Evolutionary conservation across 345 rosid genomes (phyloP).

Genomic region (Acer saccharum): DNA sequence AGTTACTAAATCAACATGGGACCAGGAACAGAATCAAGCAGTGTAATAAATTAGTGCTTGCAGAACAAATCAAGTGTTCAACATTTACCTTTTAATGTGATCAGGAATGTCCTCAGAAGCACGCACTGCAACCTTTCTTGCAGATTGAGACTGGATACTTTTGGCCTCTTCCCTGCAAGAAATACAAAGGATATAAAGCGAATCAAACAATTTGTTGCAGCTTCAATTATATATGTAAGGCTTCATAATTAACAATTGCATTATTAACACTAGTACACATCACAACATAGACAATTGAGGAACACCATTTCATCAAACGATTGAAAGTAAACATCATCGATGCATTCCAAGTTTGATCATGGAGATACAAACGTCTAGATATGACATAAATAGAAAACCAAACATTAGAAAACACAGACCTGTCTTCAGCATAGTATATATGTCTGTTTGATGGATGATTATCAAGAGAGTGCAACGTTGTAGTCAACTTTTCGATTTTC

Average conservation of each 20-base stretch:
- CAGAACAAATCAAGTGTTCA: not conserved
- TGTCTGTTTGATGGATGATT: slow-evolving; percentile 51
- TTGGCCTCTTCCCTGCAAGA: slow-evolving; percentile 74
- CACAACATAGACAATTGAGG: not conserved
- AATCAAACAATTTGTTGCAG: not conserved
- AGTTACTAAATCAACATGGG: not conserved
- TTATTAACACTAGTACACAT: not conserved
- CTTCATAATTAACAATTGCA: not conserved
- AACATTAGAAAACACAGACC: slow-evolving; percentile 40
- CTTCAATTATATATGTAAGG: not conserved
- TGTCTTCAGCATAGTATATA: slow-evolving; percentile 79
- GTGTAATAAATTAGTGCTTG: not conserved
- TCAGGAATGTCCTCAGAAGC: slow-evolving; percentile 45
- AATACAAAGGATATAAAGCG: not conserved
- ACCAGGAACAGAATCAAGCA: not conserved
- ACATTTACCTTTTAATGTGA: slow-evolving; percentile 57
- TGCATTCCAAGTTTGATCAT: not conserved
- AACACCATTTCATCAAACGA: not conserved
- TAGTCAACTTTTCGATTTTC: slow-evolving; percentile 83
- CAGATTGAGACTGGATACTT: slow-evolving; percentile 41
- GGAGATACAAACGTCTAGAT: not conserved
- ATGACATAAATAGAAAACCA: not conserved
- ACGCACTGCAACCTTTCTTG: slow-evolving; percentile 24
- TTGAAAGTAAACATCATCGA: not conserved
- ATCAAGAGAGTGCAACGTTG: slow-evolving; percentile 68